Base-by-base conservation (phyloP, 441 rosid species). In the Pelargonium citronellum region DNA sequence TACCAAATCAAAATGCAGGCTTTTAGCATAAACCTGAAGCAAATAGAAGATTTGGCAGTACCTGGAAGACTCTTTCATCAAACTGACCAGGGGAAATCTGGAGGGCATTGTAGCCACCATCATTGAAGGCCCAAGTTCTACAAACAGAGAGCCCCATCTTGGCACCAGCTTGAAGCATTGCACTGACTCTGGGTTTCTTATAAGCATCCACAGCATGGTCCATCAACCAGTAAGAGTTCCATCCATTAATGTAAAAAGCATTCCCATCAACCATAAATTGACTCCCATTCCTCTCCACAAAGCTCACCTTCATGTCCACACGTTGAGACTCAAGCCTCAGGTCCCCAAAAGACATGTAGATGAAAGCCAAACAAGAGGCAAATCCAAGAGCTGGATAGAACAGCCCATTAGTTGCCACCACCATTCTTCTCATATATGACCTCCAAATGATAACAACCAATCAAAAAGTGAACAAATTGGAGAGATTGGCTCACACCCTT, bases 201-300 rank as follows among this genome's bases (percentile, higher is more conserved):
- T 84, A 80, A 53, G 79, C 96, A 67, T 90, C 89, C 22, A 79
- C 96, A 57, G 92, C 90, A 30, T 87, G 91, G 63, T 87, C 94
- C 98, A 94, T 88, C 77, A 94, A 81, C 98, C 98, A 94, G 77
- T 84, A 94, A 27, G 97, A 94, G 77, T 94, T 94, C 98, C 98
- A 94, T 1, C 98, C 98, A 67, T 91, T 91, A 3, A 91, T 80
- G 68, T 83, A 89, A 43, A 86, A 85, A 5, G 78, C 62, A 73
- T 80, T 84, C 11, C 93, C 96, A 67, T 87, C 88, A 62, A 87
- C 71, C 83, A 81, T 69, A 76, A 94, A 90, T 68, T 79, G 88
- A 41, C 92, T 87, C 68, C 96, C 98, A 73, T 87, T 87, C 60
- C 90, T 83, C 60, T 65, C 78, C 30, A 91, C 97, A 79, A 88